Evolutionary conservation across 2,329 filamentous ascomycete genomes (phyloP), one percentile per base, ranked within the genome.

Genomic region (Hypocreales sp.): DNA sequence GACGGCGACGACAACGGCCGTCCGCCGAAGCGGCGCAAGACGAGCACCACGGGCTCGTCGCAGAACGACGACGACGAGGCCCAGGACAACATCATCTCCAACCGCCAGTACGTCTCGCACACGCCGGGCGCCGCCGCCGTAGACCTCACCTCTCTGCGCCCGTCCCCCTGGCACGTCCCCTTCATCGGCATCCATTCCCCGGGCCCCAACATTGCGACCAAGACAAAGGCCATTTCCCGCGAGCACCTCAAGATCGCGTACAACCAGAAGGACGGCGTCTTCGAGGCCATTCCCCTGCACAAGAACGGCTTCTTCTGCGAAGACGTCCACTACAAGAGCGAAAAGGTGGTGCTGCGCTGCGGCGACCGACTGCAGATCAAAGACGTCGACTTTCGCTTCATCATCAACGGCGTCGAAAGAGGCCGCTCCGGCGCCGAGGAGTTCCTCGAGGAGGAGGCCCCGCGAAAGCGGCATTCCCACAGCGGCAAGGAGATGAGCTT

Each of bases 181-280:
- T 64, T 80, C 31, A 63, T 84, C 26, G 70, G 71, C 19, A 80
- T 86, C 24, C 79, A 84, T 46, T 79, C 79, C 4, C 72, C 71
- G 0, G 66, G 67, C 2, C 66, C 66, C 5, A 59, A 68, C 26
- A 69, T 71, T 33, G 66, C 70, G 3, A 59, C 50, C 33, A 70
- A 67, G 35, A 80, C 79, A 27, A 79, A 78, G 43, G 68, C 67
- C 27, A 84, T 86, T 29, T 86, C 79, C 4, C 62, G 79, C 34
- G 60, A 77, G 39, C 80, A 87, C 46, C 58, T 81, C 26, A 75
- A 72, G 40, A 81, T 87, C 38, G 58, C 67, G 25, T 86, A 75
- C 51, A 78, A 79, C 40, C 60, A 67, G 34, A 56, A 69, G 9
- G 60, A 60, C 22, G 60, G 68, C 13, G 56, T 68, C 6, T 86